Percentiles rank a stretch among this genome's conserved stretches.
Evolutionary conservation across 805 yeast species (phyloP).

Genomic region (Saccharomycopsis sp.): DNA sequence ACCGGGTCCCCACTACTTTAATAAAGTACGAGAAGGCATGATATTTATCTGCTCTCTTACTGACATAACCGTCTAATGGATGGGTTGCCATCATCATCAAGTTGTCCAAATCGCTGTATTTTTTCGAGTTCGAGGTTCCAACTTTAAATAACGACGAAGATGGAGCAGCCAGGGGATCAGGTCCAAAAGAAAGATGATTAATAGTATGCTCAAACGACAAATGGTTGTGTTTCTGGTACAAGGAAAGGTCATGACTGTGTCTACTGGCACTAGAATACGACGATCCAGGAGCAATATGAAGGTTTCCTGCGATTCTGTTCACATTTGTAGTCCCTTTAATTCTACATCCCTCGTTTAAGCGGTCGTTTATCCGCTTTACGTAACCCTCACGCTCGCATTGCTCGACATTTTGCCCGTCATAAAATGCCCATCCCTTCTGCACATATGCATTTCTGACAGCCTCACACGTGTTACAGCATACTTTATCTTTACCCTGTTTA

Average conservation of each 20-base stretch:
- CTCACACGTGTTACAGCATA: slow-evolving; percentile 81
- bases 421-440: slow-evolving; percentile 76
- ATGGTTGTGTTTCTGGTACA: slow-evolving; percentile 49
- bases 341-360: slow-evolving; percentile 81
- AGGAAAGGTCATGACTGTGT: slow-evolving; percentile 82
- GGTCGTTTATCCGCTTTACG: slow-evolving; percentile 51
- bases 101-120: slow-evolving; percentile 7
- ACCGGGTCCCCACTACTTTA: slow-evolving; percentile 87
- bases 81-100: slow-evolving; percentile 38
- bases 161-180: slow-evolving; percentile 35
- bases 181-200: slow-evolving; percentile 81
- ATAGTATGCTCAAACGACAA: slow-evolving; percentile 74
- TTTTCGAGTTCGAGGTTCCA: slow-evolving; percentile 2
- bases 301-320: slow-evolving; percentile 81
- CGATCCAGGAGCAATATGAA: slow-evolving; percentile 96
- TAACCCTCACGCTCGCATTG: slow-evolving; percentile 92
- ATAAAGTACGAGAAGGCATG: slow-evolving; percentile 72
- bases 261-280: slow-evolving; percentile 50
- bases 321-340: slow-evolving; percentile 72
- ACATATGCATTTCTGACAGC: slow-evolving; percentile 78
- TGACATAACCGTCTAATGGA: slow-evolving; percentile 57
- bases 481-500: slow-evolving; percentile 25
- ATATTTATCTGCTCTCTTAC: slow-evolving; percentile 41
- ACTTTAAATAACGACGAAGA: slow-evolving; percentile 25
- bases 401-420: slow-evolving; percentile 77